Evolutionary conservation across 129 eudicot genomes (phyloP), one percentile per base, ranked within the genome.

Genomic region (Arctium minus): DNA sequence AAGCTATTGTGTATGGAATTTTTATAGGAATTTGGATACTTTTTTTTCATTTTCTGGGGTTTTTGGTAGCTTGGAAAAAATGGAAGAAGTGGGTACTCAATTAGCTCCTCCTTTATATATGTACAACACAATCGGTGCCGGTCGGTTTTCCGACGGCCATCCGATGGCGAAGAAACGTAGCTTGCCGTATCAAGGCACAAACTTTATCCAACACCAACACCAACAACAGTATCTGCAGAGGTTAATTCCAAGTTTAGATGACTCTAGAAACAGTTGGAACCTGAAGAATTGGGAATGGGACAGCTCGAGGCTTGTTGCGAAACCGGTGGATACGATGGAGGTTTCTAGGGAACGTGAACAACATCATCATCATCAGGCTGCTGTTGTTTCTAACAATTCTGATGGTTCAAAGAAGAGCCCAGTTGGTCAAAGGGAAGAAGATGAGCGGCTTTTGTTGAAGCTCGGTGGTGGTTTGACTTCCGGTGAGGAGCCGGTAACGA

Each of bases 31-130:
- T 33, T 68, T 53, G 81, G 62, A 76, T 75, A 64, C 71, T 35
- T 82, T 32, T 22, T 22, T 82, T 31, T 22, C 60, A 0, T 72
- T 53, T 29, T 39, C 44, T 35, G 27, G 62, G 79, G 69, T 2
- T 76, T 22, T 48, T 46, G 79, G 42, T 10, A 18, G 65, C 33
- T 2, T 50, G 38, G 32, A 71, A 81, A 87, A 79, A 31, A 92
- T 94, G 98, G 98, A 94, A 84, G 98, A 94, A 74, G 91, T 87
- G 76, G 96, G 97, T 17, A 84, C 96, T 22, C 95, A 94, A 83
- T 85, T 94, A 73, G 96, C 94, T 73, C 69, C 97, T 22, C 93
- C 98, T 32, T 32, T 86, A 50, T 87, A 85, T 81, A 78, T 89
- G 81, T 94, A 90, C 85, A 91, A 87, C 73, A 39, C 90, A 18